phyloP scores from a whole-genome alignment of 345 rosid genomes.

The Acer negundo region DNA sequence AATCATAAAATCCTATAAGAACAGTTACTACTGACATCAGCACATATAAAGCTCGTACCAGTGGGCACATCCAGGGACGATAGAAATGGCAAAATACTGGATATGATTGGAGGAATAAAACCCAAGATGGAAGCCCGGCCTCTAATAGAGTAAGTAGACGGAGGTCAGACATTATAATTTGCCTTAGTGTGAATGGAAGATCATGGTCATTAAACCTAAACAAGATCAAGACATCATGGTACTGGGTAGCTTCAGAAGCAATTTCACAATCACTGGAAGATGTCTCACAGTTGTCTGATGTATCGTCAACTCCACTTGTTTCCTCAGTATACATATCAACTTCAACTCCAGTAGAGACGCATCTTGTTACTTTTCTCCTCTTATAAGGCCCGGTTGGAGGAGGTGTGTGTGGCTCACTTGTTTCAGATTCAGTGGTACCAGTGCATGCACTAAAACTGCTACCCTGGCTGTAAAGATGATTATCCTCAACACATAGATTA shows the following conservation, averaged over 20 bases:
- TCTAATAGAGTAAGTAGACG: slow-evolving; percentile 86
- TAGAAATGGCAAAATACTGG: slow-evolving; percentile 90
- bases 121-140: slow-evolving; percentile 99
- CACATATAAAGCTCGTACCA: slow-evolving; percentile 88
- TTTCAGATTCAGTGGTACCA: slow-evolving; percentile 28
- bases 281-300: slow-evolving; percentile 25
- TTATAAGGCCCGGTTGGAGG: slow-evolving; percentile 73
- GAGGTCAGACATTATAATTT: slow-evolving; percentile 71
- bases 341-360: slow-evolving; percentile 47
- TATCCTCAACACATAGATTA: slow-evolving; percentile 36
- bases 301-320: slow-evolving; percentile 40
- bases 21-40: slow-evolving; percentile 74
- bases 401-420: slow-evolving; percentile 61
- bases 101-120: slow-evolving; percentile 93
- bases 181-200: slow-evolving; percentile 78
- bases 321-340: slow-evolving; percentile 65
- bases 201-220: slow-evolving; percentile 76
- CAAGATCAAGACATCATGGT: slow-evolving; percentile 71
- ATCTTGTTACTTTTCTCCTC: slow-evolving; percentile 69
- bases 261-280: slow-evolving; percentile 42
- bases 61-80: slow-evolving; percentile 99
- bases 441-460: slow-evolving; percentile 39
- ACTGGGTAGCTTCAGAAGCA: slow-evolving; percentile 53
- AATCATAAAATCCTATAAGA: slow-evolving; percentile 87
- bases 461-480: slow-evolving; percentile 30